Evolutionary conservation across 2,329 filamentous ascomycete genomes (phyloP), one percentile per base, ranked within the genome.

Genomic region (Endoconidiophora polonica): DNA sequence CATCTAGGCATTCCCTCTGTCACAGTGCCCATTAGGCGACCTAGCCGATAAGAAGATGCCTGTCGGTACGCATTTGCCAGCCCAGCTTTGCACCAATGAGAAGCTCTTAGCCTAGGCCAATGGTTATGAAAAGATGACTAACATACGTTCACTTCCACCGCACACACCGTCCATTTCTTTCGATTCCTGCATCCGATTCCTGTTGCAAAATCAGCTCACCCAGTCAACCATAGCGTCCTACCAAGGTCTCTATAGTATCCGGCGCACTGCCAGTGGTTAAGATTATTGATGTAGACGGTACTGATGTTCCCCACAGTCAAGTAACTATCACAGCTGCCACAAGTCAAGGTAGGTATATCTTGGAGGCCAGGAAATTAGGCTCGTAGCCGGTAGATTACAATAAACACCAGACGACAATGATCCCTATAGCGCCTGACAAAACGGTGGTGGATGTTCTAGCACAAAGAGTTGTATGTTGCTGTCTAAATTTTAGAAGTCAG

Each of bases 1-100:
- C 73, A 77, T 49, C 61, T 76, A 2, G 73, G 74, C 0, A 65
- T 77, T 0, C 74, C 74, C 0, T 72, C 69, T 0, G 64, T 77
- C 2, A 70, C 65, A 0, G 69, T 75, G 0, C 67, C 71, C 0
- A 76, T 18, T 76, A 73, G 73, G 73, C 0, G 51, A 65, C 1
- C 65, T 74, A 61, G 56, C 54, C 1, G 61, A 66, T 6, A 69
- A 63, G 44, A 54, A 57, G 1, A 73, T 77, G 67, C 73, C 73
- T 0, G 63, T 75, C 0, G 71, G 71, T 23, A 55, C 76, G 9
- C 71, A 0, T 74, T 77, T 56, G 69, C 67, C 0, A 68, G 67
- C 0, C 69, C 64, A 33, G 70, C 68, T 1, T 1, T 71, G 70
- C 44, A 61, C 65, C 0, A 73, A 76, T 50, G 49, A 41, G 1